A percentile compares a stretch with the other conserved stretches of the same genome.
Evolutionary conservation across 192 early-diverging fungal species (phyloP).

Genomic region (Podila epicladia): DNA sequence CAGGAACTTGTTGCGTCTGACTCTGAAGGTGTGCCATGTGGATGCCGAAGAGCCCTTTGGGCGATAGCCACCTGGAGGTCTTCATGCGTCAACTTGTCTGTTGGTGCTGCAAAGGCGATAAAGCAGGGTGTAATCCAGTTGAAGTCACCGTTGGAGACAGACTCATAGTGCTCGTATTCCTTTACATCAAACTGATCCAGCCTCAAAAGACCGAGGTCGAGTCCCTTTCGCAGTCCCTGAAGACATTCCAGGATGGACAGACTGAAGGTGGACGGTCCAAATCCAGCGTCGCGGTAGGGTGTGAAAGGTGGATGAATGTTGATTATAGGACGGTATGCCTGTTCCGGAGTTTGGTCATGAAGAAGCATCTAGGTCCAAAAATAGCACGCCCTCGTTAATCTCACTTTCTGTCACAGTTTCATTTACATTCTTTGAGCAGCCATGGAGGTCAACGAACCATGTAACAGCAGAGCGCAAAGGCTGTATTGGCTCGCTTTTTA

Average conservation of each 20-base stretch:
- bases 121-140: constrained; percentile 81
- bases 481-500: constrained; percentile 73
- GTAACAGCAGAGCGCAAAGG: constrained; percentile 72
- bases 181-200: constrained; percentile 67
- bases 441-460: constrained; percentile 59
- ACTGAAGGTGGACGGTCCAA: constrained; percentile 71
- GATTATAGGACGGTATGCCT: constrained; percentile 64
- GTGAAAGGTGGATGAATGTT: constrained; percentile 60
- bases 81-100: constrained; percentile 56
- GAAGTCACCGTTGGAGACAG: constrained; percentile 74
- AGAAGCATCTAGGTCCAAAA: constrained; percentile 59
- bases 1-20: not conserved
- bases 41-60: not conserved
- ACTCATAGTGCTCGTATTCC: constrained; percentile 81
- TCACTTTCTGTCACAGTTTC: not conserved
- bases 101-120: constrained; percentile 73
- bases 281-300: constrained; percentile 78
- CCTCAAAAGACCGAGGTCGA: constrained; percentile 66
- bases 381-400: not conserved
- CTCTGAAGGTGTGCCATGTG: not conserved
- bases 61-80: constrained; percentile 1
- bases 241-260: constrained; percentile 76
- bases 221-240: constrained; percentile 66
- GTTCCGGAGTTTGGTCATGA: constrained; percentile 68
- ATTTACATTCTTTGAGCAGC: not conserved